Evolutionary conservation across 2,329 filamentous ascomycete genomes (phyloP), one percentile per base, ranked within the genome.

Genomic region (Penicillium concentricum): DNA sequence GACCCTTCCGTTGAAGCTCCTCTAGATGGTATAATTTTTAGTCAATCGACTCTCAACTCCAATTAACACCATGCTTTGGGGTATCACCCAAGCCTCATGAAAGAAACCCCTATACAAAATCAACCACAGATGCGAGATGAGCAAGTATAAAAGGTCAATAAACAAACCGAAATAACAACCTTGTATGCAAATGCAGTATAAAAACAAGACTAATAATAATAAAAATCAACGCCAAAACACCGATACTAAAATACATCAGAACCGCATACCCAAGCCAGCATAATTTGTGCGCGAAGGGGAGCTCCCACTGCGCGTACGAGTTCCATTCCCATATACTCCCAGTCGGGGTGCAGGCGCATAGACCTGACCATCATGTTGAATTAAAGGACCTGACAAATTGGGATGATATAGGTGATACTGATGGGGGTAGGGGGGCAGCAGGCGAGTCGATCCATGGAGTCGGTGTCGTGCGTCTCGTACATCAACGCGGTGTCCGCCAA

Each of bases 221-320:
- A 32, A 32, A 2, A 30, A 15, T 3, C 16, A 30, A 30, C 4
- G 13, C 3, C 24, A n/a, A 26, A 32, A 43, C 13, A 15, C 24
- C 13, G 46, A 38, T 18, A 18, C 13, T 30, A 20, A 18, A 24
- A 43, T 8, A 15, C 32, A 51, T 16, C 2, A 35, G 3, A 62
- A 61, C 5, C 62, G 57, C 28, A 67, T 55, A 37, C 61, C 68
- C 24, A 70, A 41, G 1, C 64, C 65, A 51, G 59, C 55, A 51
- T 65, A 64, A 26, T 66, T 57, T 10, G 69, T 65, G 4, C 59
- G 58, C 10, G 67, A 30, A 41, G 73, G 73, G 9, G 71, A 73
- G 50, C 70, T 73, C 5, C 70, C 70, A 56, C 71, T 73, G 22
- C 72, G 64, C 9, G 62, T 51, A 28, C 72, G 69, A 41, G 57